A percentile compares a stretch with the other conserved stretches of the same genome.
phyloP scores from a whole-genome alignment of 208 protist genomes.

The Leishmania lainsoni region DNA sequence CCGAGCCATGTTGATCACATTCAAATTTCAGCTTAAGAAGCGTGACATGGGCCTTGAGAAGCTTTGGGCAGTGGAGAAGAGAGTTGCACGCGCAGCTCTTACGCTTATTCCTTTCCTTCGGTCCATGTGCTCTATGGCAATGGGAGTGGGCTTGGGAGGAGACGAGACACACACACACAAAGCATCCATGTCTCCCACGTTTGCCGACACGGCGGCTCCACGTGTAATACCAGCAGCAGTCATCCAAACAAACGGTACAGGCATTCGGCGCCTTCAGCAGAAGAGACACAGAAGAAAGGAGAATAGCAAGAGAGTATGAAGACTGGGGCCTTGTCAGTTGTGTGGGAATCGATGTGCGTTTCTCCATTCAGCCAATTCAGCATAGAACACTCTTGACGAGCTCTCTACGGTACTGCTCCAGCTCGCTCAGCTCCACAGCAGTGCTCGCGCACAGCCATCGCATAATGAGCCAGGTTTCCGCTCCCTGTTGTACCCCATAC shows the following conservation, averaged over 20 bases:
- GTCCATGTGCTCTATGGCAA: not conserved
- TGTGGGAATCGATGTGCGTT: not conserved
- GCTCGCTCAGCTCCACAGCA: slow-evolving; percentile 31
- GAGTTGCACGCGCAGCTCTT: not conserved
- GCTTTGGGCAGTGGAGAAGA: not conserved
- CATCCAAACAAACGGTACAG: not conserved
- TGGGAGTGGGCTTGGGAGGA: not conserved
- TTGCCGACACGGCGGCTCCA: not conserved
- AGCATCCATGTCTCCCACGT: not conserved
- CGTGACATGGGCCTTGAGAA: not conserved
- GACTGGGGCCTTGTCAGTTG: not conserved
- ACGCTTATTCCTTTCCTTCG: not conserved
- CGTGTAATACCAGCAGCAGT: not conserved
- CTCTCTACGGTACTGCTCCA: slow-evolving; percentile 47
- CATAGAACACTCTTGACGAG: slow-evolving; percentile 30
- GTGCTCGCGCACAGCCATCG: slow-evolving; percentile 44
- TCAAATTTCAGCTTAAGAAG: not conserved
- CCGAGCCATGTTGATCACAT: not conserved
- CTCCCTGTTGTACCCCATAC: slow-evolving; percentile 33
- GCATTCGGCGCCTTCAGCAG: not conserved
- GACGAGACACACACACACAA: not conserved
- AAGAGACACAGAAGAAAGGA: not conserved
- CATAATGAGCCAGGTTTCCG: slow-evolving; percentile 44
- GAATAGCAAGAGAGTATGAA: not conserved
- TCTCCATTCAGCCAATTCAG: not conserved